A percentile compares a stretch with the other conserved stretches of the same genome.
Conservation (phyloP, 2,329 filamentous ascomycete genomes). For the Aspergillus sp. region DNA sequence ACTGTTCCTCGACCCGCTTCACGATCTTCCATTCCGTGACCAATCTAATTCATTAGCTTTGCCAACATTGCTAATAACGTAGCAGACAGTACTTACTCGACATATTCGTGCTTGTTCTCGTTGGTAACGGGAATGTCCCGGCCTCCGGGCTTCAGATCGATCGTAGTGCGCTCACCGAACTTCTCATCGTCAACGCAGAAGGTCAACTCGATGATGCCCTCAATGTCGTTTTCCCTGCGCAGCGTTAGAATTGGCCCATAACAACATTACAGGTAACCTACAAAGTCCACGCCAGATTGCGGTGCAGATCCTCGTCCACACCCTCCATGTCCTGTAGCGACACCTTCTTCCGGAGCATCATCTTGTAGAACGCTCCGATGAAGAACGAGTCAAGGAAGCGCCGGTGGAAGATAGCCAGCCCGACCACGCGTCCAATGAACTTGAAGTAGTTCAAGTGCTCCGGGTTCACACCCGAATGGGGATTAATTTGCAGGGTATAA, state of each 20-base stretch:
- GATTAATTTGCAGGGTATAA: constrained; percentile 99
- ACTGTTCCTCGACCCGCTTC: constrained; percentile 97
- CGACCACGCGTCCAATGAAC: constrained; percentile 96
- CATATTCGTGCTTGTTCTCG: constrained; percentile 98
- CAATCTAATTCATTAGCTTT: constrained; percentile 52
- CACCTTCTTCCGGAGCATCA: constrained; percentile 94
- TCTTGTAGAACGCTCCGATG: constrained; percentile 98
- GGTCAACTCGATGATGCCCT: constrained; percentile 88
- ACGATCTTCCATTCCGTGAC: constrained; percentile 99
- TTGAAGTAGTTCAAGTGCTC: constrained; percentile 99
- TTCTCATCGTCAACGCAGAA: constrained; percentile 97
- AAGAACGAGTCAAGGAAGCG: constrained; percentile 98
- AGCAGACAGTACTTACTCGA: constrained; percentile 64
- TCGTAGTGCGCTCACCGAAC: constrained; percentile 90
- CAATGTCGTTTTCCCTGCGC: constrained; percentile 84
- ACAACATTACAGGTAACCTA: constrained; percentile 38
- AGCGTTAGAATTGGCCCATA: constrained; percentile 22
- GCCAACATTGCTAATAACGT: background rate
- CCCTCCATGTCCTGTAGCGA: constrained; percentile 95
- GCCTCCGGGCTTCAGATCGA: constrained; percentile 89
- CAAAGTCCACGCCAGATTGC: constrained; percentile 94
- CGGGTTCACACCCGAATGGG: constrained; percentile 97
- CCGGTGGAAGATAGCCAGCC: constrained; percentile 95
- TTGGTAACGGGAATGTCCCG: constrained; percentile 95
- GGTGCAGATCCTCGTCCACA: constrained; percentile 96